phyloP scores from a whole-genome alignment of 2,329 filamentous ascomycete genomes.

The Sclerotinia sclerotiorum region DNA sequence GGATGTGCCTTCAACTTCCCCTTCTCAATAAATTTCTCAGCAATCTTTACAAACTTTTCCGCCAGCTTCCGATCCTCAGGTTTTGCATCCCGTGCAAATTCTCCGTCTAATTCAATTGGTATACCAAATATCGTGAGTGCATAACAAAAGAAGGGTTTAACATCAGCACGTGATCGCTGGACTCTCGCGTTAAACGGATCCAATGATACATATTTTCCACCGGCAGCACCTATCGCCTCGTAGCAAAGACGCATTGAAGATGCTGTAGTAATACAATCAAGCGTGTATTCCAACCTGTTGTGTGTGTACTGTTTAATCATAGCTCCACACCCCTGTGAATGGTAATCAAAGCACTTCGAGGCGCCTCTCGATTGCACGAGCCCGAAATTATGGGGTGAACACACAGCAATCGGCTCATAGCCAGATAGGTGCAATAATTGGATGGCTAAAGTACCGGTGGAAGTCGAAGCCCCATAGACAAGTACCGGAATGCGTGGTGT shows the following conservation, averaged over 20 bases:
- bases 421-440: slow-evolving; percentile 18
- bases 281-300: slow-evolving; percentile 42
- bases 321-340: slow-evolving; percentile 36
- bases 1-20: slow-evolving; percentile 14
- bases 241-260: slow-evolving; percentile 43
- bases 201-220: slow-evolving; percentile 35
- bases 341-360: slow-evolving; percentile 46
- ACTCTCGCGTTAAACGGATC: slow-evolving; percentile 24
- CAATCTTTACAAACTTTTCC: slow-evolving; percentile 11
- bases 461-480: slow-evolving; percentile 22
- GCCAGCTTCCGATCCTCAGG: slow-evolving; percentile 18
- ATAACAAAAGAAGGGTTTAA: slow-evolving; percentile 11
- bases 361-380: slow-evolving; percentile 45
- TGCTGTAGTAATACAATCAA: slow-evolving; percentile 44
- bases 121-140: slow-evolving; percentile 12
- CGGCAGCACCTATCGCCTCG: slow-evolving; percentile 41
- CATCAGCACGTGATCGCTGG: slow-evolving; percentile 8
- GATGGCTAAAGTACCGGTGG: slow-evolving; percentile 21
- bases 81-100: slow-evolving; percentile 16
- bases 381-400: slow-evolving; percentile 43
- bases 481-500: slow-evolving; percentile 15
- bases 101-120: slow-evolving; percentile 12
- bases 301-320: slow-evolving; percentile 44
- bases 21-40: slow-evolving; percentile 6
- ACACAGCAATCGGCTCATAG: slow-evolving; percentile 39